Conservation (phyloP, 345 rosid species). For the Pseudoturritis turrita region DNA sequence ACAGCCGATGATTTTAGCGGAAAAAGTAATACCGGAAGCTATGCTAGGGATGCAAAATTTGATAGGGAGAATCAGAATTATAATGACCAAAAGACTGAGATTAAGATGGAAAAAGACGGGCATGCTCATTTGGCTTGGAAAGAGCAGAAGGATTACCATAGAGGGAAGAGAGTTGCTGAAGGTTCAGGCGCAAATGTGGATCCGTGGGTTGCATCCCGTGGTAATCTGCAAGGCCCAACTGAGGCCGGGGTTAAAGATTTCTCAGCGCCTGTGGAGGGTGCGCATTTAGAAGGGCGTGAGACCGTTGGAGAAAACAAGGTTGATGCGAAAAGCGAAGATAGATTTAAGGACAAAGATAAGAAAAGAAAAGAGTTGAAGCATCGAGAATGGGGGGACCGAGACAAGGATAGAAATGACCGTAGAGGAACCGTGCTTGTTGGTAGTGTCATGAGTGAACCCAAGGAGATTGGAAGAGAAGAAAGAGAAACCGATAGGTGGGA, state of each 20-base stretch:
- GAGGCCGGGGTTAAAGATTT: slow-evolving; percentile 64
- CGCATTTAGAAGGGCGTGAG: slow-evolving; percentile 54
- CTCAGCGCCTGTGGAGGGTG: slow-evolving; percentile 49
- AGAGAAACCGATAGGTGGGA: slow-evolving; percentile 88
- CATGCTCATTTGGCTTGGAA: slow-evolving; percentile 72
- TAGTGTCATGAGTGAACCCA: slow-evolving; percentile 50
- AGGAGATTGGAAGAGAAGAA: slow-evolving; percentile 71
- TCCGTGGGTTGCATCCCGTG: slow-evolving; percentile 59
- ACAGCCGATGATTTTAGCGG: slow-evolving; percentile 53
- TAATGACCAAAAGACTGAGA: slow-evolving; percentile 54
- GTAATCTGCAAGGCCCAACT: slow-evolving; percentile 45
- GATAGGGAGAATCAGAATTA: slow-evolving; percentile 52
- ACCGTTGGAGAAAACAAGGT: slow-evolving; percentile 85
- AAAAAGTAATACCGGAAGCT: slow-evolving; percentile 3
- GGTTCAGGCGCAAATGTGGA: slow-evolving; percentile 50
- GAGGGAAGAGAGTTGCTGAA: slow-evolving; percentile 75
- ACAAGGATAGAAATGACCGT: slow-evolving; percentile 84
- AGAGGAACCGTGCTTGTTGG: slow-evolving; percentile 53
- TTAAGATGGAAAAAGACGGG: slow-evolving; percentile 61
- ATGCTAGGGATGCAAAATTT: slow-evolving; percentile 49
- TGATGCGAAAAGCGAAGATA: slow-evolving; percentile 79
- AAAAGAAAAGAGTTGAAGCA: slow-evolving; percentile 80
- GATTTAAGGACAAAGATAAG: slow-evolving; percentile 85
- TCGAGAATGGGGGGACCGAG: slow-evolving; percentile 88
- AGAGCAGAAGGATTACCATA: slow-evolving; percentile 74